These are phyloP conservation scores for Penicillium sp. DNA, from an alignment of 2,329 filamentous ascomycete species.

Conservation along the genomic window DNA sequence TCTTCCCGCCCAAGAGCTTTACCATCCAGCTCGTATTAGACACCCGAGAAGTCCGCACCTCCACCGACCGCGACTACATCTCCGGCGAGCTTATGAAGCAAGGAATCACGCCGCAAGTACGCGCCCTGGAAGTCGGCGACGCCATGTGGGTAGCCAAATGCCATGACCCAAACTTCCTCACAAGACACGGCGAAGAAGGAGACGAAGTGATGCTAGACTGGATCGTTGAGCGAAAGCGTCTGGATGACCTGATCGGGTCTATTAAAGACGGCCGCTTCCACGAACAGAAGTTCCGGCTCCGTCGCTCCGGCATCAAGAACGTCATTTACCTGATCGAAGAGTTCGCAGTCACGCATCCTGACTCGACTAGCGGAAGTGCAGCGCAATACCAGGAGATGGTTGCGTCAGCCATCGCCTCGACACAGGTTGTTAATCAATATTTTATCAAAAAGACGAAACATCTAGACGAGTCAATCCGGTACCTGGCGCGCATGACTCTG, in stretches of 20 bases:
- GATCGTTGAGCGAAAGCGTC: conserved; percentile 70
- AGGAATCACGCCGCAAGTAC: conserved; percentile 57
- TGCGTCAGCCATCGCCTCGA: conserved; percentile 63
- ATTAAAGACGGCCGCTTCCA: conserved; percentile 76
- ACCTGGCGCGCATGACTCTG: conserved; percentile 62
- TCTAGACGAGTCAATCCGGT: conserved; percentile 69
- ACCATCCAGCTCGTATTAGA: conserved; percentile 66
- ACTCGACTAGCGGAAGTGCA: conserved; percentile 36
- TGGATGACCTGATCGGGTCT: conserved; percentile 69
- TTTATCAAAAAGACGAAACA: conserved; percentile 68
- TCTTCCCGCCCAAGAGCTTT: conserved; percentile 57
- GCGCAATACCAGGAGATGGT: conserved; percentile 57
- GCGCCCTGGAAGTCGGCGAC: conserved; percentile 64
- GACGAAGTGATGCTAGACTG: conserved; percentile 69
- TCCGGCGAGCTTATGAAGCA: conserved; percentile 60
- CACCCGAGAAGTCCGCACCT: conserved; percentile 63
- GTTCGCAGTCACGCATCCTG: conserved; percentile 50
- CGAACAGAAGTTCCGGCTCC: conserved; percentile 74
- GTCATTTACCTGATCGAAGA: conserved; percentile 73
- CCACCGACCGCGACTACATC: conserved; percentile 68
- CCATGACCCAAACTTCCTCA: conserved; percentile 50
- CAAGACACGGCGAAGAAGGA: conserved; percentile 46
- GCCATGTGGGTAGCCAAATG: conserved; percentile 71
- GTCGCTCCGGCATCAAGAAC: conserved; percentile 62
- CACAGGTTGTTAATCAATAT: conserved; percentile 68